Base-by-base conservation (phyloP, 495 filamentous ascomycete species). In the Collariella sp. region DNA sequence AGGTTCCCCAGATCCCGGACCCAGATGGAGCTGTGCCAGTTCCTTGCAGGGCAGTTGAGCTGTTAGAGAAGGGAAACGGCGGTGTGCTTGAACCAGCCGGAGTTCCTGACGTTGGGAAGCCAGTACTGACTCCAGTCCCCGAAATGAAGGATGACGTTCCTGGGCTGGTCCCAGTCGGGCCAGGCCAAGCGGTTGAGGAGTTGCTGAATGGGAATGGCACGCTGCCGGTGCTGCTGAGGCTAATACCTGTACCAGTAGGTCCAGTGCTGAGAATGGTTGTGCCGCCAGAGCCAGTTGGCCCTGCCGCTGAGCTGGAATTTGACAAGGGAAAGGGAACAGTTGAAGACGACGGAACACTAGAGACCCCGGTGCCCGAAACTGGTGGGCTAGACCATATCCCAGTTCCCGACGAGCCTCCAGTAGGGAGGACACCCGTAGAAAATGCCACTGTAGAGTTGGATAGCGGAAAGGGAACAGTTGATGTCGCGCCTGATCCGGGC, bases 61-160 rank as follows among this genome's bases (percentile, higher is more conserved):
- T 55, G 51, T 70, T 70, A 5, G 65, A 52, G 13, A 63, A 26
- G 0, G 69, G 63, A 33, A 64, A 67, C 19, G 62, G 67, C n/a
- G 56, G 48, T 13, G 55, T 49, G 7, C 46, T 53, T 18, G 56
- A 58, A 49, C 50, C 46, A 7, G 49, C 15, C 24, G 57, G 53
- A 26, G 40, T 45, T 2, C 54, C 50, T 15, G 46, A 46, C 10
- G 23, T 16, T 33, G 50, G 49, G 7, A 46, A 0, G 4, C 24
- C 46, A 2, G 56, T 55, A 13, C 60, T 46, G 34, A 31, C 46
- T 15, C 52, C 57, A 35, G 40, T 56, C 12, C 46, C 47, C 26
- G 26, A n/a, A 22, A 31, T 7, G 23, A 40, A 39, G 19, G 31
- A 26, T 31, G 38, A 46, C 3, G 51, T 47, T 15, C 22, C 33